A percentile compares a stretch with the other conserved stretches of the same genome.
These are phyloP conservation scores for Exophiala alcalophila DNA, from an alignment of 2,329 filamentous ascomycete genomes.

Conservation along the genomic window DNA sequence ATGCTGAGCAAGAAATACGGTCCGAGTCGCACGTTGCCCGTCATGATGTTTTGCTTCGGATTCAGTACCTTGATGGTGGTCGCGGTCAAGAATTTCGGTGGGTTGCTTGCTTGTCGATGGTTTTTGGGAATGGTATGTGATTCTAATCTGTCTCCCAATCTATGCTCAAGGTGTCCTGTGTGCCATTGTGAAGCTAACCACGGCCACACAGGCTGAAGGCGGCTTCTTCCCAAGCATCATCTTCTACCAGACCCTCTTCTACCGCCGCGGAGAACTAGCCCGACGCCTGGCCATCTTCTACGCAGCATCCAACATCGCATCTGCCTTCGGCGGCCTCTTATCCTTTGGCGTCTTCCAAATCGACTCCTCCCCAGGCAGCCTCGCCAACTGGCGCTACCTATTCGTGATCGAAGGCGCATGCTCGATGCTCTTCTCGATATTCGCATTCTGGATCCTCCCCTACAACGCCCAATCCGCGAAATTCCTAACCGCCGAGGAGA, in stretches of 20 bases:
- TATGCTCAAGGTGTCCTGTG: too few relatives aligned
- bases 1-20: conserved; percentile 69
- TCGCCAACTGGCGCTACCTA: conserved; percentile 53
- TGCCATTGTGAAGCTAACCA: too few relatives aligned
- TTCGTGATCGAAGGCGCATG: conserved; percentile 57
- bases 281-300: conserved; percentile 71
- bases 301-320: conserved; percentile 70
- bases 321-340: conserved; percentile 61
- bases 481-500: conserved; percentile 66
- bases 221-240: conserved; percentile 19
- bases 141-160: too few relatives aligned
- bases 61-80: conserved; percentile 58
- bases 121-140: conserved; percentile 67
- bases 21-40: conserved; percentile 60
- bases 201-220: conserved; percentile 9
- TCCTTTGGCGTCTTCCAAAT: conserved; percentile 63
- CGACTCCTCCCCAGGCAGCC: conserved; percentile 41
- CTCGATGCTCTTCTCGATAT: conserved; percentile 60
- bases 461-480: conserved; percentile 60
- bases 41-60: conserved; percentile 68
- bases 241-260: conserved; percentile 55
- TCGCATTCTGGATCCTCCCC: conserved; percentile 69
- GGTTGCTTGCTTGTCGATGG: conserved; percentile 66
- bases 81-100: conserved; percentile 48
- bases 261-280: conserved; percentile 68